A percentile compares a stretch with the other conserved stretches of the same genome.
Conservation (phyloP, 2,329 filamentous ascomycete species). For the Diaporthe ampelina region DNA sequence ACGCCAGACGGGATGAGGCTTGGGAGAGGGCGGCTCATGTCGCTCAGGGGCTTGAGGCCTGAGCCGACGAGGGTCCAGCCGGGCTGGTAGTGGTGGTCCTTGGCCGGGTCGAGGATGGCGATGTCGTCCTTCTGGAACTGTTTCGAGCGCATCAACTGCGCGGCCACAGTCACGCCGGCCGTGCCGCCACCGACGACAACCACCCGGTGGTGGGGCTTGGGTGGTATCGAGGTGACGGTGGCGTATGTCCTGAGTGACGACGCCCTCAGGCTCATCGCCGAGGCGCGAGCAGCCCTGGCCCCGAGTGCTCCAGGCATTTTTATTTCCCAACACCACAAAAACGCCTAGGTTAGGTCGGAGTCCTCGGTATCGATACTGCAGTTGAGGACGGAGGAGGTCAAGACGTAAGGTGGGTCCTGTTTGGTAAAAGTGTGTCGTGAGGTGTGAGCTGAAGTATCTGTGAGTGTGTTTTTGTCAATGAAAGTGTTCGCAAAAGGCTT, state of each 20-base stretch:
- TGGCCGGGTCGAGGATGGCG: slow-evolving; percentile 53
- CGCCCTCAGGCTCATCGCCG: slow-evolving; percentile 19
- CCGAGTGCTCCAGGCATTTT: slow-evolving; percentile 35
- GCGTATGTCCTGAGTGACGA: slow-evolving; percentile 38
- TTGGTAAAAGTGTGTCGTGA: not conserved
- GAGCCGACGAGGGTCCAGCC: slow-evolving; percentile 56
- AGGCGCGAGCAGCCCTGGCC: slow-evolving; percentile 35
- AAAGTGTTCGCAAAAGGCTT: not conserved
- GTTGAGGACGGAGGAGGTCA: not conserved
- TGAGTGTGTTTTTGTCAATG: not conserved
- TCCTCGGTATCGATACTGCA: not conserved
- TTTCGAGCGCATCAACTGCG: slow-evolving; percentile 43
- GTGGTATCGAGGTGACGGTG: slow-evolving; percentile 40
- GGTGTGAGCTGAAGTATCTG: not conserved
- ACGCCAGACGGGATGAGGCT: slow-evolving; percentile 51
- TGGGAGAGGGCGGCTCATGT: slow-evolving; percentile 48
- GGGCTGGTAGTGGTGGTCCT: slow-evolving; percentile 52
- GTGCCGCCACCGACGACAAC: slow-evolving; percentile 45
- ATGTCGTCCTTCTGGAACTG: slow-evolving; percentile 51
- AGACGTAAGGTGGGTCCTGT: not conserved
- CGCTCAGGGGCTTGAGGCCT: slow-evolving; percentile 49
- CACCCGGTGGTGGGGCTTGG: slow-evolving; percentile 44
- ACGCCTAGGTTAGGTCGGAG: not conserved
- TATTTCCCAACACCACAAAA: not conserved
- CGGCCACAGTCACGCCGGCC: slow-evolving; percentile 44